These are phyloP conservation scores for Venturia oleaginea DNA, from an alignment of 2,329 filamentous ascomycete genomes.

Conservation along the genomic window DNA sequence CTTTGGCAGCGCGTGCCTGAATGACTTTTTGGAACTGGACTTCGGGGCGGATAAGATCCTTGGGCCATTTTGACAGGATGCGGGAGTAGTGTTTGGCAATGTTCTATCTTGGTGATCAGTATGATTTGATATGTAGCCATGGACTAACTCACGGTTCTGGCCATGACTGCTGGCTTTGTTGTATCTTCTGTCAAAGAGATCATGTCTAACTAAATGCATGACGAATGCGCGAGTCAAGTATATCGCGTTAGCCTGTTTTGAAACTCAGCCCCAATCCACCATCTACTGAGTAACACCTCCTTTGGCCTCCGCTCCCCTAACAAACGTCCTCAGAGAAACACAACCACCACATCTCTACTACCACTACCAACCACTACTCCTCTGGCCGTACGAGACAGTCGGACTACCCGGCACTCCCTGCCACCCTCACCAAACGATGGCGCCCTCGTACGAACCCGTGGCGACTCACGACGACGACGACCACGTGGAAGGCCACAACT, in stretches of 20 bases:
- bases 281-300: background rate
- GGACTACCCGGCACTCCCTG: background rate
- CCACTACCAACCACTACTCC: background rate
- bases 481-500: conserved; percentile 18
- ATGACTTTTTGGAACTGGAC: conserved; percentile 37
- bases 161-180: background rate
- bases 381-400: background rate
- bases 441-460: conserved; percentile 25
- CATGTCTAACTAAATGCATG: background rate
- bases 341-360: background rate
- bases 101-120: conserved; percentile 16
- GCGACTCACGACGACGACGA: conserved; percentile 36
- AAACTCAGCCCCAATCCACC: background rate
- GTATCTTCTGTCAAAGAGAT: background rate
- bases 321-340: background rate
- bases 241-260: background rate
- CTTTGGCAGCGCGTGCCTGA: conserved; percentile 28
- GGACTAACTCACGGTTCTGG: background rate
- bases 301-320: background rate
- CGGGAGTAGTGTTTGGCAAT: conserved; percentile 41
- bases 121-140: background rate
- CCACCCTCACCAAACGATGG: background rate
- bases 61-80: conserved; percentile 41
- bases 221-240: background rate
- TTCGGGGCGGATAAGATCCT: conserved; percentile 40